These are phyloP conservation scores for Ambrosiella cleistominuta DNA, from an alignment of 2,329 filamentous ascomycete species.

Conservation along the genomic window DNA sequence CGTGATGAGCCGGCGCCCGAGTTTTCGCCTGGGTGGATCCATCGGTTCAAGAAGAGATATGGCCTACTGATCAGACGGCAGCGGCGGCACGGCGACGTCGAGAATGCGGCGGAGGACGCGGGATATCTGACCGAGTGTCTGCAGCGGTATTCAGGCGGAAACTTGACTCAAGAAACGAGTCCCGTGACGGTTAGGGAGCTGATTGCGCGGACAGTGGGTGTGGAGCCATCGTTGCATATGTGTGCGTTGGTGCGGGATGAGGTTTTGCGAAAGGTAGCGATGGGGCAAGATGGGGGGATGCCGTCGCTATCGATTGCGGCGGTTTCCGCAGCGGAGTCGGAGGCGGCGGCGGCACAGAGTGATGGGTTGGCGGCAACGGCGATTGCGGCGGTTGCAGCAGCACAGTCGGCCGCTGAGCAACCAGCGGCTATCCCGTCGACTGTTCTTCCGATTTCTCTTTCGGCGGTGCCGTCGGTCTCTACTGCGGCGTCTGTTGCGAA, in stretches of 20 bases:
- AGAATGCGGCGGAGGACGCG: slow-evolving; percentile 37
- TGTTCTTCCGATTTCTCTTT: background rate
- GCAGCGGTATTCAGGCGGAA: slow-evolving; percentile 34
- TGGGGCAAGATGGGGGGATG: background rate
- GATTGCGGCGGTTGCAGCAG: slow-evolving; percentile 16
- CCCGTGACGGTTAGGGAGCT: slow-evolving; percentile 42
- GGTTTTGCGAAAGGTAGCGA: slow-evolving; percentile 24
- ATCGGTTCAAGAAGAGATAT: slow-evolving; percentile 47
- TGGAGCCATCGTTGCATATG: slow-evolving; percentile 34
- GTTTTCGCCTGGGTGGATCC: slow-evolving; percentile 47
- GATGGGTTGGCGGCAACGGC: slow-evolving; percentile 6
- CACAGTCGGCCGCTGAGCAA: too few relatives aligned
- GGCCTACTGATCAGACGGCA: slow-evolving; percentile 39
- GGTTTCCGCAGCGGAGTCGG: background rate
- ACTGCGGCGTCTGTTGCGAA: background rate
- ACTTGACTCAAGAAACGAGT: slow-evolving; percentile 38
- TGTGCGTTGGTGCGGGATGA: slow-evolving; percentile 43
- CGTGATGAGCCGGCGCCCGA: slow-evolving; percentile 42
- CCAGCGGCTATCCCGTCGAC: slow-evolving; percentile 13
- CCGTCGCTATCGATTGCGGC: background rate
- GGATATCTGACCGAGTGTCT: slow-evolving; percentile 43
- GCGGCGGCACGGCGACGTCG: slow-evolving; percentile 31
- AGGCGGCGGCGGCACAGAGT: background rate
- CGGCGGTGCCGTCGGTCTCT: background rate
- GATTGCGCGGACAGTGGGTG: slow-evolving; percentile 35